Base-by-base conservation (phyloP, 352 stramenopile species). In the Lagenidium sp. region DNA sequence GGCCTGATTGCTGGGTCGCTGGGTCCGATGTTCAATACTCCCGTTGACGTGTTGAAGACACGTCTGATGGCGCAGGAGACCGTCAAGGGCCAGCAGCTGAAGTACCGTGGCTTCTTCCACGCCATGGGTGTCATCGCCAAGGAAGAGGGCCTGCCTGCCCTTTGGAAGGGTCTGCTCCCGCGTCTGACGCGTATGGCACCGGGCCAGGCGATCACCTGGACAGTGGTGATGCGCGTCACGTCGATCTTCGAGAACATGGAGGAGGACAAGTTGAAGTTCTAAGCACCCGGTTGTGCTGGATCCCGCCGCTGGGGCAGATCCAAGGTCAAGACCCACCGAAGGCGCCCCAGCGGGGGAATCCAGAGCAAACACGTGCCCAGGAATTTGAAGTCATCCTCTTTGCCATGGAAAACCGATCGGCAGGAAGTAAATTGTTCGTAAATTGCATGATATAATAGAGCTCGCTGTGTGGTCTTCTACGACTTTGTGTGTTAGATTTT, bases 121-220 rank as follows among this genome's bases (percentile, higher is more conserved):
- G 88, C 82, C 19, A 85, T 96, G 58, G 57, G 76, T 20, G 57
- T 97, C n/a, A 98, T 99, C 56, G 75, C 88, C 3, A 81, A 82
- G 53, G 95, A 98, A 60, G 95, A 99, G 63, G 95, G 95, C 16
- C 60, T 95, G 0, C 56, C 73, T 4, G 94, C 95, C 7, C 68
- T 99, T 12, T 99, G 94, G 94, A 98, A 98, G 79, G 95, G 95
- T 16, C 75, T 99, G 31, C 85, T 95, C 25, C 95, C 95, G 23
- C 78, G 95, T 39, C 73, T 98, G 23, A 90, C 96, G 60, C 74
- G 94, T 39, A 98, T 99, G 69, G 93, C 97, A 35, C 95, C 95
- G 2, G 95, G 95, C 31, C 95, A 98, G 63, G 95, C 94, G 36
- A 98, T 98, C 58, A 98, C 95, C 19, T 99, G 83, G 83, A 93